Base-by-base conservation (phyloP, 2,329 filamentous ascomycete species). In the Nannizziopsis barbatae region DNA sequence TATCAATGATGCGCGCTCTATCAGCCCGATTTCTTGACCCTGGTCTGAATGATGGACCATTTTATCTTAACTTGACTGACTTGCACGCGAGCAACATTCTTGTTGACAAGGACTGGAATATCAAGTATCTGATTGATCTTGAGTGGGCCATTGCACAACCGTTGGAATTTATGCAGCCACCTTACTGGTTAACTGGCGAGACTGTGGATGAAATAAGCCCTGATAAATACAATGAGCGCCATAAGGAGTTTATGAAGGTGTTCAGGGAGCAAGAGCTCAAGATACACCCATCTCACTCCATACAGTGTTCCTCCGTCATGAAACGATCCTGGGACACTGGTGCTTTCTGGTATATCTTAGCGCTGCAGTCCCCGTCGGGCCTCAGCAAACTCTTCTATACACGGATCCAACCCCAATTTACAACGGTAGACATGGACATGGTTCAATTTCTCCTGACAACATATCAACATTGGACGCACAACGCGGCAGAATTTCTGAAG, bases 81-180 rank as follows among this genome's bases (percentile, higher is more conserved):
- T 50, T 55, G n/a, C 43, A 52, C 44, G n/a, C 37, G 12, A 52
- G 50, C 42, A 55, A 55, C 48, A 63, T 66, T 14, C 60, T 66
- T 42, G 62, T 67, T 6, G 63, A 67, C 45, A 43, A 58, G 10
- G 46, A 65, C 40, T 65, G 63, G 60, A 58, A 63, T 41, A 54
- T 67, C 36, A 60, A 53, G 18, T 52, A 45, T 38, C 46, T 67
- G 10, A 58, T 66, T 50, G 63, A 66, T 45, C 57, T 66, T 2
- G 63, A 68, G 49, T 67, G 59, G 59, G 57, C 59, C 14, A 46
- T 30, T 14, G 30, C 49, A 40, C 43, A 35, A 17, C 41, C 27
- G 18, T 31, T 59, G 12, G 61, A 66, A 50, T 62, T 63, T 52
- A 43, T 56, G 12, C 45, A 50, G 15, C 55, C 57, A 1, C 63